Evolutionary conservation across 176 grass and related monocot species (phyloP), one percentile per base, ranked within the genome.

Genomic region (Pontederia crassipes): DNA sequence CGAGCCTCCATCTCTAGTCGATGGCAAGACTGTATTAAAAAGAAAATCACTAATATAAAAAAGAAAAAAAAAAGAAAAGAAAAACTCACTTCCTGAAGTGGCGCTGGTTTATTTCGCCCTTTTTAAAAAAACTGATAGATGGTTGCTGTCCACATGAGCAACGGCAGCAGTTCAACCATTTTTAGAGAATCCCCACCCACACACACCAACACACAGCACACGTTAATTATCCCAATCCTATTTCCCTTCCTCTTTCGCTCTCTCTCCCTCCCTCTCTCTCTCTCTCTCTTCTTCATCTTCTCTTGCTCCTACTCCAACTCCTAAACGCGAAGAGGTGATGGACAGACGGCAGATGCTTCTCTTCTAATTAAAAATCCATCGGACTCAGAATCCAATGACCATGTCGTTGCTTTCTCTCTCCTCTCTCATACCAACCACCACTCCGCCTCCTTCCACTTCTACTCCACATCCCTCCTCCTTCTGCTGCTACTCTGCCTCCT

Each of bases 301-400:
- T 26, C 59, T 58, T 82, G 61, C 68, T 76, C 66, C 72, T 68
- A 26, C 65, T 66, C 62, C 70, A 24, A 63, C 46, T 64, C 59
- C 10, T 10, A 12, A 11, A 57, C 49, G 14, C 11, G 14, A 12
- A 52, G 14, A 52, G 12, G 1, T 14, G 11, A 12, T 12, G 3
- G 6, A 52, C 12, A 12, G 11, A 10, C 11, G 12, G 14, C 49
- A 52, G 6, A 52, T 0, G 11, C 49, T 52, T 14, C 8, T 15
- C 14, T 52, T 52, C 49, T 52, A 24, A 58, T 58, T 11, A 10
- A 62, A 46, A 46, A 65, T 49, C 62, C 49, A 45, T 65, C 46
- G 45, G 45, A 16, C 5, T 65, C 45, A 2, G 20, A 24, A 24
- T 24, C 20, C 20, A 24, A 24, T 24, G 20, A 24, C 32, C 32